Conservation (phyloP, 2,329 filamentous ascomycete genomes). For the Epichloe glyceriae region DNA sequence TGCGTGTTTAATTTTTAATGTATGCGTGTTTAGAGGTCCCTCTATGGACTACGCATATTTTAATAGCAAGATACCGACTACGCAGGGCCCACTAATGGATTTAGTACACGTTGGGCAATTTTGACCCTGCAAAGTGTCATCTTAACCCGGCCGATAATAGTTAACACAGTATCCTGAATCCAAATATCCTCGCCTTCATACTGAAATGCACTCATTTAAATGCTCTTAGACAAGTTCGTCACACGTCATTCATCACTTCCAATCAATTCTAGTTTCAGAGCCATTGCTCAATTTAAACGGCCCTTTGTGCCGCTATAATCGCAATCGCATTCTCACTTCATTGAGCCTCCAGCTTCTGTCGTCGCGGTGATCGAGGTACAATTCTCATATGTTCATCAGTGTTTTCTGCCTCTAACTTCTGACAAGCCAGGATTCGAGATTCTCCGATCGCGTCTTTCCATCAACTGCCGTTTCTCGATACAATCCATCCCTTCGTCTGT, state of each 20-base stretch:
- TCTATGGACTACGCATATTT: too few relatives aligned
- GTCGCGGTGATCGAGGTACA: neutral
- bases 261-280: neutral
- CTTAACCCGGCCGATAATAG: neutral
- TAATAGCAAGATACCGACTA: too few relatives aligned
- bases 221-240: too few relatives aligned
- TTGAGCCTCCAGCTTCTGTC: neutral
- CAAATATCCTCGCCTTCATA: too few relatives aligned
- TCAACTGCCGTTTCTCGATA: neutral
- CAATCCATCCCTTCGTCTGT: neutral
- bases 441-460: neutral
- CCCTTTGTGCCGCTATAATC: neutral
- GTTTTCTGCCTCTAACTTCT: neutral
- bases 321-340: neutral
- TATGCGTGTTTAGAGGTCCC: too few relatives aligned
- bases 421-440: neutral
- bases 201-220: too few relatives aligned
- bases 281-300: neutral
- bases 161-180: neutral
- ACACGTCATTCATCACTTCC: neutral
- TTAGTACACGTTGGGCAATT: neutral
- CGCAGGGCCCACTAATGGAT: too few relatives aligned
- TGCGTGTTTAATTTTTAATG: too few relatives aligned
- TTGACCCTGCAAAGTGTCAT: neutral
- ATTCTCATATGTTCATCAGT: too few relatives aligned